Percentiles rank a stretch among this genome's conserved stretches.
These are phyloP conservation scores for Lasiosphaeria miniovina DNA, from an alignment of 495 filamentous ascomycete species.

Conservation along the genomic window DNA sequence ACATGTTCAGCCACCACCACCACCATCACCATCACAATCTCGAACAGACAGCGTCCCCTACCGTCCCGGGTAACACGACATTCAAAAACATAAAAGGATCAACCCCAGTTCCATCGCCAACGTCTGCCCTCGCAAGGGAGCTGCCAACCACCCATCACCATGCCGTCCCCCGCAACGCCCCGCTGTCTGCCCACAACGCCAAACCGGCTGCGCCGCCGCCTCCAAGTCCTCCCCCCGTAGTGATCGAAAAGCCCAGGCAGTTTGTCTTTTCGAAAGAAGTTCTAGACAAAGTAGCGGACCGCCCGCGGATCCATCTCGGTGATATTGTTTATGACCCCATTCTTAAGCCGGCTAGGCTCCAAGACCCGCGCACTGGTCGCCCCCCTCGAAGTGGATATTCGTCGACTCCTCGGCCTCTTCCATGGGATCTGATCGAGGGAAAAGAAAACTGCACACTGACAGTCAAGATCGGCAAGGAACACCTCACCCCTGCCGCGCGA, in stretches of 20 bases:
- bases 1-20: slow-evolving; percentile 56
- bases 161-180: slow-evolving; percentile 26
- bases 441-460: slow-evolving; percentile 90
- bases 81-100: slow-evolving; percentile 43
- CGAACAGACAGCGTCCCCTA: slow-evolving; percentile 55
- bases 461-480: slow-evolving; percentile 76
- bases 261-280: slow-evolving; percentile 64
- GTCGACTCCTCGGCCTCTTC: slow-evolving; percentile 70
- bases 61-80: slow-evolving; percentile 37
- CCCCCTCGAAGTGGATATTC: slow-evolving; percentile 64
- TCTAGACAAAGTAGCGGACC: slow-evolving; percentile 63
- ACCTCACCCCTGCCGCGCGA: slow-evolving; percentile 62
- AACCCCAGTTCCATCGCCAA: slow-evolving; percentile 58
- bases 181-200: slow-evolving; percentile 30
- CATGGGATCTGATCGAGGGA: slow-evolving; percentile 63
- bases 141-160: slow-evolving; percentile 39
- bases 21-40: slow-evolving; percentile 73
- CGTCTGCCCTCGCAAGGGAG: slow-evolving; percentile 42
- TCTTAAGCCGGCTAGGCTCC: slow-evolving; percentile 55
- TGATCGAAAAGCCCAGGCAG: slow-evolving; percentile 58
- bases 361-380: slow-evolving; percentile 43
- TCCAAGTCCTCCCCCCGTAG: slow-evolving; percentile 36
- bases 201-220: slow-evolving; percentile 39
- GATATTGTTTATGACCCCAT: slow-evolving; percentile 47
- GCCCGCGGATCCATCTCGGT: slow-evolving; percentile 78